Evolutionary conservation across 2,329 filamentous ascomycete genomes (phyloP), one percentile per base, ranked within the genome.

Genomic region (Coniochaeta sp.): DNA sequence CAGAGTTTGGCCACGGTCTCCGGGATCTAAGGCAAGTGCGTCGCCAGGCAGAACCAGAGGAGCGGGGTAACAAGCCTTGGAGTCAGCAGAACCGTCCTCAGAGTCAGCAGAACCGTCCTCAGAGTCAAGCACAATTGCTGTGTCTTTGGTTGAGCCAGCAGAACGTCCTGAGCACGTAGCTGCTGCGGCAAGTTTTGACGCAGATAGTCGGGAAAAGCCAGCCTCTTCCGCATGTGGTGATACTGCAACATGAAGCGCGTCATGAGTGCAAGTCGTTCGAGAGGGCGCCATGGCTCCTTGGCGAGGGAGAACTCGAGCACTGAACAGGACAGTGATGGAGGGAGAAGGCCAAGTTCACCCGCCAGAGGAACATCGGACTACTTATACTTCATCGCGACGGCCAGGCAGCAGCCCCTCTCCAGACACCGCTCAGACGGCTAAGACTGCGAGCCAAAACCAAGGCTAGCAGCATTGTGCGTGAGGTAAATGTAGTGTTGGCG

Each of bases 21-120:
- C 72, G 1, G 81, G 79, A 42, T 88, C 80, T 36, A 76, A 70
- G 0, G 80, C 77, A 1, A 89, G 74, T 22, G 83, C 82, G 66
- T 89, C 86, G 2, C 74, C 76, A 0, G 86, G 86, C 0, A 89
- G 71, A 0, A 87, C 73, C 6, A 89, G 54, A n/a, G 54, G 54
- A 7, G 54, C 30, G 8, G 54, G 54, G 30, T 36, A 56, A 28
- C 30, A 56, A 17, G n/a, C 17, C 2, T 26, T 32, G 12, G 8
- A 8, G 47, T 52, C 24, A 17, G 26, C 47, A 28, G 22, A 12
- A 5, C n/a, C n/a, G n/a, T 30, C 47, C 10, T 28, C 47, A 28
- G 14, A 7, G 47, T 52, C 47, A 10, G n/a, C n/a, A 7, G 22
- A 26, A 5, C n/a, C n/a, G n/a, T 30, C 47, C 10, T 28, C 47